Base-by-base conservation (phyloP, 257 asterid species). In the Fraxinus quadrangulata region DNA sequence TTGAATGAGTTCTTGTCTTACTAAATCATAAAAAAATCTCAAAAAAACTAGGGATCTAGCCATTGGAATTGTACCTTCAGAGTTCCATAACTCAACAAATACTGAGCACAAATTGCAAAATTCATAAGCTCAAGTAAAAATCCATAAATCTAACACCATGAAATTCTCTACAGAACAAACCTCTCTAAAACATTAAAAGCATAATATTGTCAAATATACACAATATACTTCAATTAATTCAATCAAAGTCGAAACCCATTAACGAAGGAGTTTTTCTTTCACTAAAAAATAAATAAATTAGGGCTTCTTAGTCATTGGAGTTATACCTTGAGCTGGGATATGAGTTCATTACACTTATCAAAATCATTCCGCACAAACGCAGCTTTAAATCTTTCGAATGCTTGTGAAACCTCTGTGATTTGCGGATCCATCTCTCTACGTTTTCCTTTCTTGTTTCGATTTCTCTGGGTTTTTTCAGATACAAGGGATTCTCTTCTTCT, bases 271-370 rank as follows among this genome's bases (percentile, higher is more conserved):
- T 45, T 45, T 45, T 4, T 45, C 19, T 45, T 45, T 45, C 54
- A 3, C 54, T 45, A 45, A 45, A 23, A 0, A 45, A 3, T 26
- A 36, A 70, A 19, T 26, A 70, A 70, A n/a, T 24, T 23, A 11
- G 45, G 49, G 17, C 14, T 31, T 16, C 26, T 45, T 19, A 73
- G 8, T 42, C 63, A 51, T 30, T 49, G 13, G 39, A 49, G 23
- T 1, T 9, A 33, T 69, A 86, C 91, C 89, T 87, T 87, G 71
- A 87, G 91, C 72, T 83, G 85, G 31, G 85, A 82, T 72, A 85
- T 84, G 13, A 85, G 83, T 19, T 23, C 80, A 9, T 74, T 16
- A 33, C 89, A 87, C 54, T 84, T 75, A 30, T 80, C 88, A 33
- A 75, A 87, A 78, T 87, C 91, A 40, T 84, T 84, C 67, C 89